A percentile compares a stretch with the other conserved stretches of the same genome.
Conservation (phyloP, 768 basidiomycete species). For the Lentinula aciculospora region DNA sequence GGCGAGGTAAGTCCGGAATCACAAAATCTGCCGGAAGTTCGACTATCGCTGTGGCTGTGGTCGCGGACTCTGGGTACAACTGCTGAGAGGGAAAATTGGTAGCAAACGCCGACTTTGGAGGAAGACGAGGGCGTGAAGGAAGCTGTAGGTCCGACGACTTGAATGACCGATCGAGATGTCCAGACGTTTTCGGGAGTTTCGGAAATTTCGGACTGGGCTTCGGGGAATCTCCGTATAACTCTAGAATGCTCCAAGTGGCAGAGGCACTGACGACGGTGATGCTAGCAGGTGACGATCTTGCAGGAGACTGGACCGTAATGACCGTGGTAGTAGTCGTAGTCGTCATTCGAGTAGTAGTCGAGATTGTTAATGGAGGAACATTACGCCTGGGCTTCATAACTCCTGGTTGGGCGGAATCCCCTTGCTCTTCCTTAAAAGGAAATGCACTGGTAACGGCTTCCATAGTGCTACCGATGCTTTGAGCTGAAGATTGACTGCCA, state of each 20-base stretch:
- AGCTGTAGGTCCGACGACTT: not conserved
- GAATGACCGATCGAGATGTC: not conserved
- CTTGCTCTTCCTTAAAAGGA: not conserved
- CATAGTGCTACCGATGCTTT: not conserved
- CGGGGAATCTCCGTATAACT: slow-evolving; percentile 7
- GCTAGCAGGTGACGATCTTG: not conserved
- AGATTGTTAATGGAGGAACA: slow-evolving; percentile 3
- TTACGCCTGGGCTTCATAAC: slow-evolving; percentile 1
- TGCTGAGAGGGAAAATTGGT: not conserved
- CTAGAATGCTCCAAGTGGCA: slow-evolving; percentile 7
- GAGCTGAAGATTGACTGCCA: not conserved
- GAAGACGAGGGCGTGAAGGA: not conserved
- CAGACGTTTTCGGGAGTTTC: slow-evolving; percentile 3
- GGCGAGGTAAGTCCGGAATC: not conserved
- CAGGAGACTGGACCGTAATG: slow-evolving; percentile 3
- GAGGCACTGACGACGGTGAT: slow-evolving; percentile 3
- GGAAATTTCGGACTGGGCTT: not conserved
- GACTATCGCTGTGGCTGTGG: not conserved
- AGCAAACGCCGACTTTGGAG: slow-evolving; percentile 3
- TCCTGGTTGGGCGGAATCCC: not conserved
- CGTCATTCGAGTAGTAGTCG: slow-evolving; percentile 6
- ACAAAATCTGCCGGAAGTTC: slow-evolving; percentile 6
- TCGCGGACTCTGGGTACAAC: not conserved
- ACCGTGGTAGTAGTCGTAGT: not conserved
- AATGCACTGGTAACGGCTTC: not conserved